phyloP scores from a whole-genome alignment of 1,284 basidiomycete genomes.

The Gymnopus androsaceus region DNA sequence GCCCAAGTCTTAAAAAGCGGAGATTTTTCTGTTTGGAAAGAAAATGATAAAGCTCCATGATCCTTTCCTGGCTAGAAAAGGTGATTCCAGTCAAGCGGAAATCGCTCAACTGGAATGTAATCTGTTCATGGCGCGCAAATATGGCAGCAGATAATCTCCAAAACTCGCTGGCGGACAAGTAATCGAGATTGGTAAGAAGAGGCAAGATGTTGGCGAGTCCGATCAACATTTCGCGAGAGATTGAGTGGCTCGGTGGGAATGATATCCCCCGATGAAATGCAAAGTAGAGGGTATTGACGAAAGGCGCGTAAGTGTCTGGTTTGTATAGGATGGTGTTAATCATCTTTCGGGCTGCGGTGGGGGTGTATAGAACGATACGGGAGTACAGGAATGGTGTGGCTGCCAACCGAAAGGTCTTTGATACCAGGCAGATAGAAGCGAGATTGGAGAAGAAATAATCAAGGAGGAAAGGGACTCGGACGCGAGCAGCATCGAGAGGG shows the following conservation, averaged over 20 bases:
- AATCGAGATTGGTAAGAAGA: slow-evolving; percentile 1
- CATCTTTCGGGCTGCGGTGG: background rate
- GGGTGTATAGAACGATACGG: background rate
- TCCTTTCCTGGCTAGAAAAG: background rate
- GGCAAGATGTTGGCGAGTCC: background rate
- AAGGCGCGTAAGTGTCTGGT: background rate
- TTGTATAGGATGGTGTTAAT: background rate
- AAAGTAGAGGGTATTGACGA: background rate
- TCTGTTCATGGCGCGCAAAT: background rate
- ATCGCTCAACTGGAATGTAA: background rate
- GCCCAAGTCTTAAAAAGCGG: background rate
- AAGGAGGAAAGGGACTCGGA: background rate
- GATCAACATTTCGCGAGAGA: background rate
- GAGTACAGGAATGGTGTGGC: slow-evolving; percentile 1
- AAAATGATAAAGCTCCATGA: background rate
- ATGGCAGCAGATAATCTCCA: slow-evolving; percentile 7
- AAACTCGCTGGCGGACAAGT: background rate
- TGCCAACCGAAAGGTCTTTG: background rate
- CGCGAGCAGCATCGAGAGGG: background rate
- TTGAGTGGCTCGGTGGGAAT: background rate
- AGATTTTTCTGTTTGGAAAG: background rate
- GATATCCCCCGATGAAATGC: background rate
- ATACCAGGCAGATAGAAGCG: background rate
- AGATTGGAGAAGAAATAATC: background rate
- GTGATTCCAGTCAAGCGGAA: background rate